A percentile compares a stretch with the other conserved stretches of the same genome.
Conservation (phyloP, 306 rosid species). For the Vicia villosa region DNA sequence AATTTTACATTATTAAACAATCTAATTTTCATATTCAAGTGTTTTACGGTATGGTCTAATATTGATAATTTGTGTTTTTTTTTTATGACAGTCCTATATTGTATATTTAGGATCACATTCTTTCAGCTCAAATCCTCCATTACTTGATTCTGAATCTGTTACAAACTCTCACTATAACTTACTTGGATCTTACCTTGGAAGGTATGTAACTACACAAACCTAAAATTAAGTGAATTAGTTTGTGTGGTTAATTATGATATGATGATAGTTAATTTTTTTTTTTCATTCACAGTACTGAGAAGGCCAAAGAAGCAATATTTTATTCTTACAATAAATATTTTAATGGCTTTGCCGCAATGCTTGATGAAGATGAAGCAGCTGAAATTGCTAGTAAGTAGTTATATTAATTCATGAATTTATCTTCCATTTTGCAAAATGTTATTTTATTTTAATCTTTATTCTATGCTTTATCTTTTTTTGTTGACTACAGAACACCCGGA, state of each 20-base stretch:
- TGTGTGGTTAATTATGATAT: background rate
- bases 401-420: background rate
- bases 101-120: no score
- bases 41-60: no score
- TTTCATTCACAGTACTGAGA: constrained; percentile 40
- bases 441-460: background rate
- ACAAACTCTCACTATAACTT: constrained; percentile 52
- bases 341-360: constrained; percentile 83
- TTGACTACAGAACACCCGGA: constrained; percentile 48
- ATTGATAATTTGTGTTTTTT: no score
- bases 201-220: constrained; percentile 36
- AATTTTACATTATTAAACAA: no score
- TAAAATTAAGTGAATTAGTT: background rate
- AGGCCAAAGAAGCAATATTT: constrained; percentile 58
- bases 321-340: constrained; percentile 63
- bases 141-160: constrained; percentile 20
- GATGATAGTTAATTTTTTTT: background rate
- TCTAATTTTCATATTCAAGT: no score
- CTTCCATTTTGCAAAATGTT: background rate
- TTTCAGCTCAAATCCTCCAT: no score
- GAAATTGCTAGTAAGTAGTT: constrained; percentile 49
- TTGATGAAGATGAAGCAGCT: constrained; percentile 58
- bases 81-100: constrained; percentile 78
- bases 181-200: constrained; percentile 57
- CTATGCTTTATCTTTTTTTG: background rate